phyloP scores from a whole-genome alignment of 495 filamentous ascomycete species.

The Trichocladium uniseriatum region DNA sequence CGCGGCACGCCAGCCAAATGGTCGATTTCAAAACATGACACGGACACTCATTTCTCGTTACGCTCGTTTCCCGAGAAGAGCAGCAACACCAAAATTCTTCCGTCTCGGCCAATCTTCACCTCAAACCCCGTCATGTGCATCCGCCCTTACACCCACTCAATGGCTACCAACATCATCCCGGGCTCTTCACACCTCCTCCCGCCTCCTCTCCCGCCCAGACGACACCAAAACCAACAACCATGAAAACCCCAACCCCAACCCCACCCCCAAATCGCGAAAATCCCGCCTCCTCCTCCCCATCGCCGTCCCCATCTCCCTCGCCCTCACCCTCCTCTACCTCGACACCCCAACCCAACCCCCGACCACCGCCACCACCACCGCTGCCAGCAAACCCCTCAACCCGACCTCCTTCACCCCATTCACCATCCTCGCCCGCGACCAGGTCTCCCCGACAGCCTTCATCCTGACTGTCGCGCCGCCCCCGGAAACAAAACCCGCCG shows the following conservation, averaged over 20 bases:
- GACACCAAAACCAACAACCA: not conserved
- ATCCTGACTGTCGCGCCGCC: slow-evolving; percentile 61
- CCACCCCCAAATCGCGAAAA: not conserved
- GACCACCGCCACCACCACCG: not conserved
- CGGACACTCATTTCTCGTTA: not conserved
- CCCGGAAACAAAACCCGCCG: not conserved
- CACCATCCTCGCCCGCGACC: slow-evolving; percentile 53
- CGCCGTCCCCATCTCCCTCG: not conserved
- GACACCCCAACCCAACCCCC: not conserved
- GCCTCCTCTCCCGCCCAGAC: not conserved
- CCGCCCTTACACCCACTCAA: not conserved
- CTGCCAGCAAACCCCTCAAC: slow-evolving; percentile 36
- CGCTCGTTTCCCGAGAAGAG: not conserved
- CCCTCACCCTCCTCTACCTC: not conserved
- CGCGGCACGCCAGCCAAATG: not conserved
- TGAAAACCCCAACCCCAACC: not conserved
- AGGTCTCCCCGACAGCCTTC: slow-evolving; percentile 64
- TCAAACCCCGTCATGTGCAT: not conserved
- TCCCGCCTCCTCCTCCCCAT: not conserved
- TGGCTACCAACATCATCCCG: not conserved
- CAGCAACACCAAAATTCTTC: not conserved
- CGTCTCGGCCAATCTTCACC: not conserved
- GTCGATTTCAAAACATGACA: not conserved
- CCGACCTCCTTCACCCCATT: slow-evolving; percentile 49
- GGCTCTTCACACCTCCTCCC: not conserved